phyloP scores from a whole-genome alignment of 768 basidiomycete genomes.

The Symmetrospora coprosmae region DNA sequence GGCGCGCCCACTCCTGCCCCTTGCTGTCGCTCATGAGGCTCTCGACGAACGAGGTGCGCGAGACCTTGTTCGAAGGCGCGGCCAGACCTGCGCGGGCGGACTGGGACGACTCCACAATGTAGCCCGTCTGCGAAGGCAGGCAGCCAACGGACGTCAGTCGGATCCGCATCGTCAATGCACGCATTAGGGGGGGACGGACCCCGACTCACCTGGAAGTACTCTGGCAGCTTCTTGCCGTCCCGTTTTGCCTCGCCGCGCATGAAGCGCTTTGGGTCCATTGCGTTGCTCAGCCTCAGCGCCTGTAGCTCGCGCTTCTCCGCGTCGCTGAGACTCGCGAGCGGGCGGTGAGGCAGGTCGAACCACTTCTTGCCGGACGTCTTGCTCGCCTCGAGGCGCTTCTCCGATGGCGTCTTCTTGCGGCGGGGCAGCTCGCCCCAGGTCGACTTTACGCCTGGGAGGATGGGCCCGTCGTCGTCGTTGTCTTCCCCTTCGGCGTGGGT shows the following conservation, averaged over 20 bases:
- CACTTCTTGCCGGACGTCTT: conserved; percentile 65
- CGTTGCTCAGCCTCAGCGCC: conserved; percentile 67
- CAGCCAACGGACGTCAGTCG: background rate
- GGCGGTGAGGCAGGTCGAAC: conserved; percentile 75
- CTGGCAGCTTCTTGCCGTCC: conserved; percentile 69
- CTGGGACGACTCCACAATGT: conserved; percentile 2
- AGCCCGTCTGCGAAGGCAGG: background rate
- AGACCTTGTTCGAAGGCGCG: background rate
- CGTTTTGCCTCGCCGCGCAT: conserved; percentile 54
- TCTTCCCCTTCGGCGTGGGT: background rate
- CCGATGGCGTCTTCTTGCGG: conserved; percentile 48
- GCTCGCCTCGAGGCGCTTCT: conserved; percentile 57
- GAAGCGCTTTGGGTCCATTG: conserved; percentile 82
- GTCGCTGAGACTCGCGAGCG: conserved; percentile 58
- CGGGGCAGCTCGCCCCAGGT: conserved; percentile 47
- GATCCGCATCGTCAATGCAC: too few relatives aligned
- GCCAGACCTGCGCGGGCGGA: background rate
- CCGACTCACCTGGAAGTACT: conserved; percentile 77
- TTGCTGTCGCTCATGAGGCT: background rate
- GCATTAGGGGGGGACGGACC: background rate
- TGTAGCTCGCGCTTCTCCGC: conserved; percentile 71
- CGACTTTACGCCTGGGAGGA: conserved; percentile 31
- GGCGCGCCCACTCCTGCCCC: background rate
- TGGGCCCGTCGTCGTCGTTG: background rate
- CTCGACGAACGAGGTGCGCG: background rate